A percentile compares a stretch with the other conserved stretches of the same genome.
These are phyloP conservation scores for Aspergillus sp. DNA, from an alignment of 2,329 filamentous ascomycete species.

Conservation along the genomic window DNA sequence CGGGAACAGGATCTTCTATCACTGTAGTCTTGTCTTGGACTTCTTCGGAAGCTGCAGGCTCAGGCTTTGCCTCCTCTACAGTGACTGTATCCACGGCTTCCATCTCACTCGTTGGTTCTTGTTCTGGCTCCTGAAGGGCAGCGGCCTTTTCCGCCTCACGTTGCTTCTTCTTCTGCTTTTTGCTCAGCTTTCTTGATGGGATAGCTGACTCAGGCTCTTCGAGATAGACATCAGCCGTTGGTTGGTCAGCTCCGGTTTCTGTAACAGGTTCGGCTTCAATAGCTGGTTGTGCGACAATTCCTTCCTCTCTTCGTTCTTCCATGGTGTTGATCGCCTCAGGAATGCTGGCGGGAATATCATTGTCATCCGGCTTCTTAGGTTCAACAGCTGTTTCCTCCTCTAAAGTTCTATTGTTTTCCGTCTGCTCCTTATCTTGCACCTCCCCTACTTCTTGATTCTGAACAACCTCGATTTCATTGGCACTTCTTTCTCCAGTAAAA, in stretches of 20 bases:
- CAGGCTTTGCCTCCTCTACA: neutral
- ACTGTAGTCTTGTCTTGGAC: neutral
- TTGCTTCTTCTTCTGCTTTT: constrained; percentile 30
- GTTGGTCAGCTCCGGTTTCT: constrained; percentile 2
- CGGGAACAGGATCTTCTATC: too few relatives aligned
- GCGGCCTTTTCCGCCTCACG: constrained; percentile 17
- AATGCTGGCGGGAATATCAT: neutral
- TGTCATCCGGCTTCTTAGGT: neutral
- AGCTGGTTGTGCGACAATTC: constrained; percentile 13
- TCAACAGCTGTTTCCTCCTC: neutral
- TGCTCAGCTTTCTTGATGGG: constrained; percentile 22
- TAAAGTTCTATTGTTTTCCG: neutral
- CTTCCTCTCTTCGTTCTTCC: constrained; percentile 13
- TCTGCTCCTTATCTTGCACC: neutral
- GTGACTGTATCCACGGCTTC: neutral
- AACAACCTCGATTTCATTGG: neutral
- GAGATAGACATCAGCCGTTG: neutral
- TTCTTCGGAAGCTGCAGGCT: neutral
- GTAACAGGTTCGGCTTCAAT: neutral
- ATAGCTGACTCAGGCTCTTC: constrained; percentile 8
- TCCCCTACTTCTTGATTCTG: neutral
- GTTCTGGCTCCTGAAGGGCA: constrained; percentile 3
- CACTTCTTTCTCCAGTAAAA: neutral
- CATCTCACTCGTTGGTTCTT: neutral
- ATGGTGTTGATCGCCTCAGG: neutral